Evolutionary conservation across 768 basidiomycete genomes (phyloP).

Genomic region (Postia placenta): DNA sequence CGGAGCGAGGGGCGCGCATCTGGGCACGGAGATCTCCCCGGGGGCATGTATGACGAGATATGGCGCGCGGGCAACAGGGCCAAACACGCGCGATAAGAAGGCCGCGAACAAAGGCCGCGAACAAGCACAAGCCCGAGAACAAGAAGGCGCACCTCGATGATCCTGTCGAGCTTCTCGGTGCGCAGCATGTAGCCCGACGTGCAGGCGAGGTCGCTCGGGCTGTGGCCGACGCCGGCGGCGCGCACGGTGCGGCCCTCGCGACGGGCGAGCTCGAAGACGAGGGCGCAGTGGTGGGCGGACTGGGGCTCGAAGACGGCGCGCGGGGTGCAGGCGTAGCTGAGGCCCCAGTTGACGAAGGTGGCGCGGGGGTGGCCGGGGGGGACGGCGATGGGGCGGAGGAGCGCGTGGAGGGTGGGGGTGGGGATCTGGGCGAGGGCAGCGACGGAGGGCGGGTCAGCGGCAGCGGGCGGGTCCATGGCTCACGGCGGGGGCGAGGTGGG

Average conservation of each 20-base stretch:
- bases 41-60: constrained; percentile 15
- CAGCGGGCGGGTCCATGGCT: neutral
- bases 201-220: constrained; percentile 90
- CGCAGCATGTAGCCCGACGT: constrained; percentile 83
- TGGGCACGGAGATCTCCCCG: constrained; percentile 12
- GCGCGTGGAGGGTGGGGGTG: constrained; percentile 41
- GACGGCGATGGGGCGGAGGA: constrained; percentile 51
- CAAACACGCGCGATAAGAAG: constrained; percentile 1
- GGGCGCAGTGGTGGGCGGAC: constrained; percentile 58
- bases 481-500: too few species aligned
- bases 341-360: constrained; percentile 82
- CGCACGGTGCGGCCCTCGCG: constrained; percentile 67
- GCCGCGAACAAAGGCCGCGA: constrained; percentile 9
- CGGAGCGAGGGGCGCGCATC: constrained; percentile 4
- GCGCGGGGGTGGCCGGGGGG: constrained; percentile 32
- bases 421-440: constrained; percentile 33
- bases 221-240: constrained; percentile 87
- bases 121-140: too few species aligned
- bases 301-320: constrained; percentile 72
- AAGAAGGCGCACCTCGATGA: constrained; percentile 63
- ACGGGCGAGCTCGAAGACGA: constrained; percentile 76
- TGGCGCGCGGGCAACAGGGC: constrained; percentile 8
- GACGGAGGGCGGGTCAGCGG: constrained; percentile 3
- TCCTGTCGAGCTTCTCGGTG: constrained; percentile 61
- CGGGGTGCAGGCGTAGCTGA: constrained; percentile 67